Percentiles rank a stretch among this genome's conserved stretches.
phyloP scores from a whole-genome alignment of 371 early-diverging fungal species.

The Mucor irregularis region DNA sequence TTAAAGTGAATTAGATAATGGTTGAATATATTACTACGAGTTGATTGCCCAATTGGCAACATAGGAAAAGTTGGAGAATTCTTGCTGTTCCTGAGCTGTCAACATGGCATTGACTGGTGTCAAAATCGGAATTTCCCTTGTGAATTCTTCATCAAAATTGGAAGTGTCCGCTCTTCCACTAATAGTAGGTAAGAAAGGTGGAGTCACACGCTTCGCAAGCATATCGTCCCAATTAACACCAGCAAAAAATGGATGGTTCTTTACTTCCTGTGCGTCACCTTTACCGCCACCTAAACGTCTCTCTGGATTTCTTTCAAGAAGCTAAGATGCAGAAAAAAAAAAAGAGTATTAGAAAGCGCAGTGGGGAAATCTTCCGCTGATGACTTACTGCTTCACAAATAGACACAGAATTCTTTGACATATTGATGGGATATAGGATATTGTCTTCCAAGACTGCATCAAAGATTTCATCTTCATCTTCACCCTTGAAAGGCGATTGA shows the following conservation, averaged over 20 bases:
- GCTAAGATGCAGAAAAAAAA: conserved; percentile 28
- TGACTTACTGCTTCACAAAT: conserved; percentile 72
- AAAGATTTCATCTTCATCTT: conserved; percentile 93
- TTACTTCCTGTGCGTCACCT: conserved; percentile 87
- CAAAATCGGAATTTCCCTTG: conserved; percentile 82
- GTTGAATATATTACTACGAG: not conserved
- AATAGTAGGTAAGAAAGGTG: conserved; percentile 86
- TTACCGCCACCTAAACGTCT: conserved; percentile 81
- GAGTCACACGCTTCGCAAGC: conserved; percentile 70
- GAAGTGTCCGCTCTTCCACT: conserved; percentile 81
- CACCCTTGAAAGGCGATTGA: conserved; percentile 89
- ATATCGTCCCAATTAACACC: conserved; percentile 92
- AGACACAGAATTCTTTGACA: conserved; percentile 84
- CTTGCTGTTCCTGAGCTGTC: conserved; percentile 75
- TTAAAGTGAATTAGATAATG: too few species aligned
- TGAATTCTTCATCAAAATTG: conserved; percentile 95
- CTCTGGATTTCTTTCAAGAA: conserved; percentile 82
- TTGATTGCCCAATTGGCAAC: conserved; percentile 81
- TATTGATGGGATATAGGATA: conserved; percentile 83
- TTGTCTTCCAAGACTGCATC: conserved; percentile 90
- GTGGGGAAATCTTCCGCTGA: too few species aligned
- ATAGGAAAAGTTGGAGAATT: conserved; percentile 89
- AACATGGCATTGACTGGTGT: conserved; percentile 86
- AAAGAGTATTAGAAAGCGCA: not conserved
- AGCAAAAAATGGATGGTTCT: conserved; percentile 87